phyloP scores from a whole-genome alignment of 495 filamentous ascomycete genomes.

The Amphirosellinia nigrospora region DNA sequence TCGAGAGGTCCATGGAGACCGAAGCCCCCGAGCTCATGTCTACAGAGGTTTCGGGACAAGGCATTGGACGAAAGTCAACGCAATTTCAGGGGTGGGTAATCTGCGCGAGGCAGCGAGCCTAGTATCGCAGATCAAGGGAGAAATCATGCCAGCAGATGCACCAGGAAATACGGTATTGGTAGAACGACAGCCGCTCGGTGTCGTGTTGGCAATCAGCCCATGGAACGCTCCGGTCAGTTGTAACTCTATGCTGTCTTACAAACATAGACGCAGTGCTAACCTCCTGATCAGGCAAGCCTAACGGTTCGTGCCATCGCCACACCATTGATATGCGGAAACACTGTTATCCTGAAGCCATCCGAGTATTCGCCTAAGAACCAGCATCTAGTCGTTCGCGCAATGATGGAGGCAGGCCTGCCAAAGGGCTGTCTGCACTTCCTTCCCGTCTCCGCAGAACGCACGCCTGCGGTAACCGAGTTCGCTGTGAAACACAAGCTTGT shows the following conservation, averaged over 20 bases:
- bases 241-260: not conserved
- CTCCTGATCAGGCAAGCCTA: slow-evolving; percentile 62
- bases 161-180: slow-evolving; percentile 41
- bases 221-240: slow-evolving; percentile 43
- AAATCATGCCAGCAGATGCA: slow-evolving; percentile 41
- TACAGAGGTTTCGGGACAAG: slow-evolving; percentile 43
- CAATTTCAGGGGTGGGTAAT: slow-evolving; percentile 56
- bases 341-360: slow-evolving; percentile 75
- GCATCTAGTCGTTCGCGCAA: slow-evolving; percentile 66
- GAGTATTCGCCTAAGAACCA: slow-evolving; percentile 75
- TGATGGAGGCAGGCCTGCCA: slow-evolving; percentile 69
- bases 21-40: slow-evolving; percentile 64
- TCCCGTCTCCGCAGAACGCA: slow-evolving; percentile 46
- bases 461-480: slow-evolving; percentile 52
- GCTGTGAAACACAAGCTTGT: slow-evolving; percentile 56
- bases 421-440: slow-evolving; percentile 57
- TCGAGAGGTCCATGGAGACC: slow-evolving; percentile 62
- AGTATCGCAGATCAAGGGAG: slow-evolving; percentile 45
- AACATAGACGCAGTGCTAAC: slow-evolving; percentile 58
- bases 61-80: slow-evolving; percentile 55
- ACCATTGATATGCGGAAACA: slow-evolving; percentile 79
- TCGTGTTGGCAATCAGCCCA: slow-evolving; percentile 45
- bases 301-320: slow-evolving; percentile 65
- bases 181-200: slow-evolving; percentile 39
- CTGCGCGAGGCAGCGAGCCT: slow-evolving; percentile 69